Evolutionary conservation across 2,329 filamentous ascomycete species (phyloP).

Genomic region (Xylariaceae sp.): DNA sequence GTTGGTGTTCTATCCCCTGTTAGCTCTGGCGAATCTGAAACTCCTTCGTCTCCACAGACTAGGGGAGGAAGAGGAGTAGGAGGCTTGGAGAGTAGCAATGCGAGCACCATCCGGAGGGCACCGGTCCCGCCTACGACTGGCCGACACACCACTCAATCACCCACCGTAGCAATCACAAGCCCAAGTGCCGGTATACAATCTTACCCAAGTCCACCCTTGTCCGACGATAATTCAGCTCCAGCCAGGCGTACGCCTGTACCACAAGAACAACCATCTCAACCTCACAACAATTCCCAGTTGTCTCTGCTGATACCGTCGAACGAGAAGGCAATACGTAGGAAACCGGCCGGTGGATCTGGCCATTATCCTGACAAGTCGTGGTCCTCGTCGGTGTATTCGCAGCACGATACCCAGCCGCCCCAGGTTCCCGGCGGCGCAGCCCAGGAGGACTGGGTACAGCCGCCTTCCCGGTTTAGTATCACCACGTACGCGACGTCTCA

Average conservation of each 20-base stretch:
- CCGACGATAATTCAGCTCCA: constrained; percentile 33
- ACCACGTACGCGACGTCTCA: constrained; percentile 63
- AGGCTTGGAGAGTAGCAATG: constrained; percentile 17
- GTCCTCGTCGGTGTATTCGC: constrained; percentile 43
- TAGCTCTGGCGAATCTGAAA: constrained; percentile 40
- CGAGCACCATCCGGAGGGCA: constrained; percentile 16
- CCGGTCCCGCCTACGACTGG: constrained; percentile 1
- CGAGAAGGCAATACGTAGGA: constrained; percentile 49
- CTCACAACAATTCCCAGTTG: constrained; percentile 26
- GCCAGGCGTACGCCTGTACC: constrained; percentile 12
- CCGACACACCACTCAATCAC: constrained; percentile 22
- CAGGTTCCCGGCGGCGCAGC: constrained; percentile 19
- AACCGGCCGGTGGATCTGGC: constrained; percentile 40
- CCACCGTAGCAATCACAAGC: constrained; percentile 30
- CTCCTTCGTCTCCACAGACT: constrained; percentile 28
- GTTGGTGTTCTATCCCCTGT: constrained; percentile 36
- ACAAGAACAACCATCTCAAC: constrained; percentile 9
- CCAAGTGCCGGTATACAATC: constrained; percentile 23
- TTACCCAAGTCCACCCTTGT: constrained; percentile 45
- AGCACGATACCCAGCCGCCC: constrained; percentile 32
- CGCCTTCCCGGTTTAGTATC: constrained; percentile 64
- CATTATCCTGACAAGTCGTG: constrained; percentile 38
- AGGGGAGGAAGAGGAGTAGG: no score
- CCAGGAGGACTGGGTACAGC: constrained; percentile 50
- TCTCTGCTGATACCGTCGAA: constrained; percentile 32